These are phyloP conservation scores for Crithidia acanthocephali DNA, from an alignment of 208 protist species.

Conservation along the genomic window DNA sequence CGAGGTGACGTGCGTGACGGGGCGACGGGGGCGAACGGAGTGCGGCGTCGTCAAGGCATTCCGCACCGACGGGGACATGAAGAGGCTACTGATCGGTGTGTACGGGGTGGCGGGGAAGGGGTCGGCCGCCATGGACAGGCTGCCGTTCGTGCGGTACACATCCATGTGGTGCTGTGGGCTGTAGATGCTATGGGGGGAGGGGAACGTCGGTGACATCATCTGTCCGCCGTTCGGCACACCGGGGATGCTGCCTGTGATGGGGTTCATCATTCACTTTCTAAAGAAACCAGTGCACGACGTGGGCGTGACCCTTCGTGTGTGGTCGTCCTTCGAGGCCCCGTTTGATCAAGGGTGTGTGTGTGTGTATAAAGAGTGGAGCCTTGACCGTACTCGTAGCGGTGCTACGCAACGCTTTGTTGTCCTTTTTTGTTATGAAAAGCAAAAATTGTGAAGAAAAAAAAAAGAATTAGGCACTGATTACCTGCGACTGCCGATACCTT, in stretches of 20 bases:
- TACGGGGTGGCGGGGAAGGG: conserved; percentile 86
- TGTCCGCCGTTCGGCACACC: conserved; percentile 29
- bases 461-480: neutral
- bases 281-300: neutral
- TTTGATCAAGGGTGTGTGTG: neutral
- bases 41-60: conserved; percentile 47
- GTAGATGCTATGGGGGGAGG: conserved; percentile 68
- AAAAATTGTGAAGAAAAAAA: too few relatives aligned
- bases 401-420: neutral
- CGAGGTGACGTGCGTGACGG: conserved; percentile 76
- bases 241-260: conserved; percentile 29
- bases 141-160: conserved; percentile 64
- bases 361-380: too few relatives aligned
- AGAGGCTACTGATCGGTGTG: conserved; percentile 70
- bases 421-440: neutral
- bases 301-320: neutral
- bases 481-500: neutral
- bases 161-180: conserved; percentile 64
- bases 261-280: conserved; percentile 24
- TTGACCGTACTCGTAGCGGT: too few relatives aligned
- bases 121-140: conserved; percentile 50
- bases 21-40: conserved; percentile 40
- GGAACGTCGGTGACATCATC: conserved; percentile 54
- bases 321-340: too few relatives aligned
- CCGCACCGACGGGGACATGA: conserved; percentile 73